Conservation (phyloP, 345 rosid species). For the Eucalyptus globulus region DNA sequence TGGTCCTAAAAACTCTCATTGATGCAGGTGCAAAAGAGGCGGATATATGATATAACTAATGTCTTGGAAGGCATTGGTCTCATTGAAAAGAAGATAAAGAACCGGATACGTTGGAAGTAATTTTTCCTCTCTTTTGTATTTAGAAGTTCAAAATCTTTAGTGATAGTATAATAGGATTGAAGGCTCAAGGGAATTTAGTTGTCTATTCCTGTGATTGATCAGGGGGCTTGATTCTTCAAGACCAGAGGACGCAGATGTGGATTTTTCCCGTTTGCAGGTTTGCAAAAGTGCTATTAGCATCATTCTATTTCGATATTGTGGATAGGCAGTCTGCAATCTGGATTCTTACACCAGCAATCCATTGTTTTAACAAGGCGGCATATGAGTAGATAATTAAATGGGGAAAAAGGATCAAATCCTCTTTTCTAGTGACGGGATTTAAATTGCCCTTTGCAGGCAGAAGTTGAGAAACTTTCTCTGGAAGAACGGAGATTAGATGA, state of each 20-base stretch:
- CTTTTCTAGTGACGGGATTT: not conserved
- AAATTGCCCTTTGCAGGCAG: constrained; percentile 41
- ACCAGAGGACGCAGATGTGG: constrained; percentile 47
- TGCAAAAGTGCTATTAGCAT: not conserved
- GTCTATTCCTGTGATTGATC: constrained; percentile 3
- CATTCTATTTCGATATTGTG: not conserved
- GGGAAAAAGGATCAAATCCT: not conserved
- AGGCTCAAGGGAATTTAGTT: not conserved
- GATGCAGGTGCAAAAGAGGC: constrained; percentile 78
- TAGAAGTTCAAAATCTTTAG: not conserved
- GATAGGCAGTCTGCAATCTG: not conserved
- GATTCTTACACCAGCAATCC: not conserved
- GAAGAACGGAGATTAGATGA: constrained; percentile 70
- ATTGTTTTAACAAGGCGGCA: not conserved
- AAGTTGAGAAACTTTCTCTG: constrained; percentile 53
- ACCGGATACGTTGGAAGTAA: constrained; percentile 94
- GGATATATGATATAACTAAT: constrained; percentile 98
- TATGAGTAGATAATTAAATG: not conserved
- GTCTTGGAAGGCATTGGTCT: constrained; percentile 98
- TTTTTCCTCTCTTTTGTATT: not conserved
- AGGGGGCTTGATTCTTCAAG: constrained; percentile 70
- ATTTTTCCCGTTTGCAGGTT: constrained; percentile 62
- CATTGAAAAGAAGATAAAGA: constrained; percentile 91
- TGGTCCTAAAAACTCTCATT: not conserved
- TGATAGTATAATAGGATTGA: not conserved